phyloP scores from a whole-genome alignment of 371 early-diverging fungal species.

The Mucor piriformis region DNA sequence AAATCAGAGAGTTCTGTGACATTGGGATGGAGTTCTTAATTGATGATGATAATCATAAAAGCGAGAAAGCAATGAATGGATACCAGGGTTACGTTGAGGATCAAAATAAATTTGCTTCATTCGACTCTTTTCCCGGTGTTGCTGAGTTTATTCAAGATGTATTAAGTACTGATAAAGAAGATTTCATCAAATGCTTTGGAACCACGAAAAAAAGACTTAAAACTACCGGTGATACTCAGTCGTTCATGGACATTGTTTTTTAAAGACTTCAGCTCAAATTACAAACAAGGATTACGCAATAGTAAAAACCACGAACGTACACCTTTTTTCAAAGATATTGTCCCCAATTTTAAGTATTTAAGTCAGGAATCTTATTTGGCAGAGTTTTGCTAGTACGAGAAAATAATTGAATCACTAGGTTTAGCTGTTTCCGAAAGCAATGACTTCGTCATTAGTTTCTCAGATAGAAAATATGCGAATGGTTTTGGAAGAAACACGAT shows the following conservation, averaged over 20 bases:
- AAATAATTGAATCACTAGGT: not conserved
- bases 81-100: constrained; percentile 5
- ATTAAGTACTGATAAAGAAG: constrained; percentile 9
- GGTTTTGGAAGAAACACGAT: constrained; percentile 13
- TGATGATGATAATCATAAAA: constrained; percentile 1
- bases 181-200: constrained; percentile 7
- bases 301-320: constrained; percentile 18
- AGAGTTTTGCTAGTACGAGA: constrained; percentile 11
- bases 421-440: constrained; percentile 1
- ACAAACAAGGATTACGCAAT: constrained; percentile 7
- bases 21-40: constrained; percentile 13
- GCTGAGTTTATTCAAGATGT: constrained; percentile 4
- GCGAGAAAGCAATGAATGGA: constrained; percentile 7
- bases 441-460: constrained; percentile 2
- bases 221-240: constrained; percentile 15
- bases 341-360: constrained; percentile 19
- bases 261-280: constrained; percentile 19
- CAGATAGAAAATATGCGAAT: constrained; percentile 16
- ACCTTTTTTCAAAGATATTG: constrained; percentile 16
- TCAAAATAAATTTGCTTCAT: constrained; percentile 12
- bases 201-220: constrained; percentile 10
- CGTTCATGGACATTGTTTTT: constrained; percentile 18
- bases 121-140: constrained; percentile 13
- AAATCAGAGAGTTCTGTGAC: constrained; percentile 13
- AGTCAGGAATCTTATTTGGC: constrained; percentile 2